Base-by-base conservation (phyloP, 441 rosid genomes). In the Lepidium campestre region DNA sequence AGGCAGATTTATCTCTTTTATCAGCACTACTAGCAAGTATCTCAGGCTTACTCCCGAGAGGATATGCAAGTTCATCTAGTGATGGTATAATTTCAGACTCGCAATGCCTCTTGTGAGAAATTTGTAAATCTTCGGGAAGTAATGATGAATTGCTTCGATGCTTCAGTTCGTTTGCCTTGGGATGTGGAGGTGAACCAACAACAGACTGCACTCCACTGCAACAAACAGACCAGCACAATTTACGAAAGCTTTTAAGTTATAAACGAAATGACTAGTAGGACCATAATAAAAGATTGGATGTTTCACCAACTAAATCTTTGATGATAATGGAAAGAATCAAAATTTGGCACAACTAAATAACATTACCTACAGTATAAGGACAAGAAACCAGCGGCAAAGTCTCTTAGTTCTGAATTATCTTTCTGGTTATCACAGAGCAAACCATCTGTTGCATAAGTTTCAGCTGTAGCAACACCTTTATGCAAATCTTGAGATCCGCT, bases 331-430 rank as follows among this genome's bases (percentile, higher is more conserved):
- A 29, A 68, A 41, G 46, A 65, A 49, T 5, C 23, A 22, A 40
- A 50, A 46, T 23, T n/a, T 0, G 34, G 32, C 70, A 37, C 14
- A 46, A 42, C 12, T 32, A 44, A 41, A 32, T 22, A 41, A 67
- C 61, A 55, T 60, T 90, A 93, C 99, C 99, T 79, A 74, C 96
- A 89, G 77, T 91, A 89, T 78, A 93, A 73, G 74, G 99, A 90
- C 86, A 93, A 78, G 71, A 89, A 93, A 60, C 84, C 83, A 64
- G 80, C 76, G 50, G 95, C 85, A 83, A 91, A 89, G 78, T 83
- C 84, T 61, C 82, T 78, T 52, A 91, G 68, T 59, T 91, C 93
- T 49, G 75, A 65, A 70, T 75, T 83, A 73, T 75, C 74, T 25
- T 56, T 71, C 49, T 69, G 69, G 35, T 57, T 69, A 63, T 65